These are phyloP conservation scores for Metschnikowia noctiluminum DNA, from an alignment of 805 yeast species.

Conservation along the genomic window DNA sequence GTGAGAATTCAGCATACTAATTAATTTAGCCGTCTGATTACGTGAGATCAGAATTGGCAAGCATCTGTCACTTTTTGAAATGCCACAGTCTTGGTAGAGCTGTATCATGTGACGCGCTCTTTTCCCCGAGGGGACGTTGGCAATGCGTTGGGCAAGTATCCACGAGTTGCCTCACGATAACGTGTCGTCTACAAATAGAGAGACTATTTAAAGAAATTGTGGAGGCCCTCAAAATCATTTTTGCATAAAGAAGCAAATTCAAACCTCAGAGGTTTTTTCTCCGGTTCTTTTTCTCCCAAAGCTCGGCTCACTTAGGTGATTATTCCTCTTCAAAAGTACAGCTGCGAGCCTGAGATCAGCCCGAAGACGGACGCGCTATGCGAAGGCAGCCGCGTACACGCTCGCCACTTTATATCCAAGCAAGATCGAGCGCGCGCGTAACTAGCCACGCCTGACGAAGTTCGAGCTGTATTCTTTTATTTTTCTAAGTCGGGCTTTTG, in stretches of 20 bases:
- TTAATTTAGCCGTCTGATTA: no score
- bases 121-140: not conserved
- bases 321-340: no score
- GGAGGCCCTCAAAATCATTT: no score
- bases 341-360: no score
- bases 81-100: not conserved
- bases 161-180: not conserved
- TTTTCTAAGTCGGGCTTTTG: not conserved
- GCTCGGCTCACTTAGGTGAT: no score
- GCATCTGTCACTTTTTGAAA: no score
- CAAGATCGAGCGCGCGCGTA: slow-evolving; percentile 2
- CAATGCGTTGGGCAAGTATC: not conserved
- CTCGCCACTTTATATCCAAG: not conserved
- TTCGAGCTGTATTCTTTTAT: not conserved
- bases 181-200: no score
- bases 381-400: not conserved
- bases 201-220: no score
- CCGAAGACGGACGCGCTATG: not conserved
- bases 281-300: no score
- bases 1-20: not conserved
- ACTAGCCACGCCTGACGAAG: not conserved
- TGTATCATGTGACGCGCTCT: slow-evolving; percentile 2
- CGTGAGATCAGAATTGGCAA: no score
- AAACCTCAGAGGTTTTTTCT: no score
- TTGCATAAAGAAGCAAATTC: no score